Evolutionary conservation across 2,329 filamentous ascomycete species (phyloP), one percentile per base, ranked within the genome.

Genomic region (Pseudogymnoascus sp.): DNA sequence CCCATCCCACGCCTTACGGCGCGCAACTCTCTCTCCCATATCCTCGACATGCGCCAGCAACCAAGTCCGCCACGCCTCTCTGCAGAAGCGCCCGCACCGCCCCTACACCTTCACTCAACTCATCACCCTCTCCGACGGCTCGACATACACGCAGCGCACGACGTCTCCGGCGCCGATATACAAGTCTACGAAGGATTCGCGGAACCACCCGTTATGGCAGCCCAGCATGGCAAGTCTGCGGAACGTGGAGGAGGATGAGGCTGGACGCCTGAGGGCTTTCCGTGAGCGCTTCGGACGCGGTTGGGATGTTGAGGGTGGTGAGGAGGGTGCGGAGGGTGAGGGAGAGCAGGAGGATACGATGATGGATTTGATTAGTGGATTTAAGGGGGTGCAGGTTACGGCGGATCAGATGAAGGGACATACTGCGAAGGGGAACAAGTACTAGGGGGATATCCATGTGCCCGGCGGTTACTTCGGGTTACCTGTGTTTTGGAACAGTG

Each of bases 91-190:
- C 14, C 92, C 92, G n/a, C 89, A 92, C 73, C 86, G 93, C 5
- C 93, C 95, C 44, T 97, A 97, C 82, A 91, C 89, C 69, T 97
- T 97, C 82, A 97, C 93, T n/a, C 95, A 99, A 78, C 84, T 99
- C 65, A 82, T 99, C 69, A 93, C 92, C 62, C 88, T 97, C 67
- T 91, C 89, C 42, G 95, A 99, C 80, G 95, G 95, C 70, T 90
- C 86, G 72, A 89, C 93, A 65, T 97, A 86, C 78, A 87, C 89
- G 59, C 82, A 87, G 72, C 89, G 89, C 73, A 93, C 90, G 23
- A 91, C 90, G 10, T 90, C 85, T 10, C 90, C 91, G 0, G 69
- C 77, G 37, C 81, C 83, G 2, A 75, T 89, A 59, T 83, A 85
- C 77, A 79, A 80, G 64, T 79, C 80, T 64, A 78, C 78, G 65